Evolutionary conservation across 2,329 filamentous ascomycete species (phyloP), one percentile per base, ranked within the genome.

Genomic region (Pleurostoma richardsiae): DNA sequence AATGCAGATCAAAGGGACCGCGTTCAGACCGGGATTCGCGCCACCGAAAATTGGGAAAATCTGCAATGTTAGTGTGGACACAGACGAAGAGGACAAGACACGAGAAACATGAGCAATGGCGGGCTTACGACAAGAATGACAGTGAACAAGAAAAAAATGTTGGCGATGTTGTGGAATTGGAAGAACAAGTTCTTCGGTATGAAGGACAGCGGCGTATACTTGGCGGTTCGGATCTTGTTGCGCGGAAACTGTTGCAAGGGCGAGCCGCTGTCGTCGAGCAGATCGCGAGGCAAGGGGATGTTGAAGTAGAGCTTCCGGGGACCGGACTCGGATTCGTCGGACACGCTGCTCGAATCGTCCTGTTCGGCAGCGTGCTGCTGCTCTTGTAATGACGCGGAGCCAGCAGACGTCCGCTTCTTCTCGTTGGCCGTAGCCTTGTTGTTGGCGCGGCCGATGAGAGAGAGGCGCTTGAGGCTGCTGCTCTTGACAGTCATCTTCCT

Each of bases 131-230:
- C 85, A 50, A 99, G 79, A 62, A 99, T 95, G 63, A 96, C 91
- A 59, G 92, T 80, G 70, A 97, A 96, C 57, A 97, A 76, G 78
- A 99, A 99, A 71, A 97, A 99, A 45, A 97, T 86, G 67, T 99
- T 99, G 62, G 94, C 94, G 59, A 99, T 86, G 62, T 97, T 97
- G 70, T 99, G 92, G 63, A 99, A 97, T 68, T 99, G 95, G 54
- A 95, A 89, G 83, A 86, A 99, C 61, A 99, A 64, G 68, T 99
- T 97, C 73, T 97, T 97, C 10, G 94, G 94, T 29, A 99, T 68
- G 68, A 99, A 99, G 50, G 88, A 95, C 53, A 99, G 68, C 6
- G 95, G 86, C 6, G 94, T 99, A 67, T 99, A 99, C 70, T 97
- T 99, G 49, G 94, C 89, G 3, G 94, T 99, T 57, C 95, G 81